These are phyloP conservation scores for Boletus edulis DNA, from an alignment of 768 basidiomycete species.

Conservation along the genomic window DNA sequence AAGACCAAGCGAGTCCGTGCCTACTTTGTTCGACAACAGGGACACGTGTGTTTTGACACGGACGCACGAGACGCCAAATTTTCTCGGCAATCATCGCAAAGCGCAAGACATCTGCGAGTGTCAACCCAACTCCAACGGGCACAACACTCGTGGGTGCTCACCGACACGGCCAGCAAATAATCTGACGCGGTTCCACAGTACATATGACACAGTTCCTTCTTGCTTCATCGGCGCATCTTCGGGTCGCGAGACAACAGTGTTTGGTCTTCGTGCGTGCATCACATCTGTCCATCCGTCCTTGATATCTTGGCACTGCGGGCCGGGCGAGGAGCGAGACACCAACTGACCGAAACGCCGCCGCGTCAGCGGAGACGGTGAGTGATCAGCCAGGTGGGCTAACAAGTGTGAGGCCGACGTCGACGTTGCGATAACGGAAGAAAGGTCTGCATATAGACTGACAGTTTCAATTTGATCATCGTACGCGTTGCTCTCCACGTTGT, in stretches of 20 bases:
- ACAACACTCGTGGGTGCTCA: constrained; percentile 29
- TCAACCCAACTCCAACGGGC: neutral
- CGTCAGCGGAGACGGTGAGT: constrained; percentile 46
- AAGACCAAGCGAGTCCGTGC: constrained; percentile 11
- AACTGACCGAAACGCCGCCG: constrained; percentile 45
- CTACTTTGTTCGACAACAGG: constrained; percentile 49
- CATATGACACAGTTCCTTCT: constrained; percentile 66
- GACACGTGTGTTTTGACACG: constrained; percentile 49
- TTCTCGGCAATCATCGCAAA: constrained; percentile 53
- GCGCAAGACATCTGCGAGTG: constrained; percentile 42
- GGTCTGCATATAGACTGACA: constrained; percentile 51
- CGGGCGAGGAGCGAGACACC: constrained; percentile 21
- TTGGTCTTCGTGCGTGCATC: constrained; percentile 24
- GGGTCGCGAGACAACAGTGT: constrained; percentile 15
- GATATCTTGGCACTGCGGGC: constrained; percentile 6
- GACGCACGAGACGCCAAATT: constrained; percentile 50
- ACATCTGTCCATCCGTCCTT: constrained; percentile 31
- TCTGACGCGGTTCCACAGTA: constrained; percentile 60
- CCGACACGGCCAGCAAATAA: constrained; percentile 89
- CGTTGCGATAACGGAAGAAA: constrained; percentile 36
- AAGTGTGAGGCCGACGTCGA: constrained; percentile 43
- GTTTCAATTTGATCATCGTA: constrained; percentile 39
- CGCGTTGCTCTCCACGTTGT: constrained; percentile 31
- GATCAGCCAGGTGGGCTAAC: constrained; percentile 52
- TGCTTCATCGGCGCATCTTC: constrained; percentile 25